These are phyloP conservation scores for Panicum virgatum DNA, from an alignment of 202 grass and related monocot genomes.

Conservation along the genomic window DNA sequence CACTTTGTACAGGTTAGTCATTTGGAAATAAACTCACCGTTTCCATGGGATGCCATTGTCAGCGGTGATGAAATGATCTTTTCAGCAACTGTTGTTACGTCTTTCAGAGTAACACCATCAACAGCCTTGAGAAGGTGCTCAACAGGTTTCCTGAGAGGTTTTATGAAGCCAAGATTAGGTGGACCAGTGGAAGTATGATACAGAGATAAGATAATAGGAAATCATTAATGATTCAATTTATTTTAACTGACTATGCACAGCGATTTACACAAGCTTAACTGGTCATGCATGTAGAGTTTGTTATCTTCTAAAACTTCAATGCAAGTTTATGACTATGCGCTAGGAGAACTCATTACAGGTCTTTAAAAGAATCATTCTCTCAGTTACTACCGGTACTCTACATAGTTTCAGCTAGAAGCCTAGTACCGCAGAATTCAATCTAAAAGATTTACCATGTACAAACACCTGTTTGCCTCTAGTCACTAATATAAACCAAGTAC, in stretches of 20 bases:
- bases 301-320: background rate
- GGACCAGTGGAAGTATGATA: background rate
- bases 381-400: background rate
- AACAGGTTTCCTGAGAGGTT: constrained; percentile 76
- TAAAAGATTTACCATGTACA: background rate
- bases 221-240: background rate
- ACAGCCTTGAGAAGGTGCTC: constrained; percentile 74
- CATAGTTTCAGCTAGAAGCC: background rate
- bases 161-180: constrained; percentile 10
- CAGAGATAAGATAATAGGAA: background rate
- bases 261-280: background rate
- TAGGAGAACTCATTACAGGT: constrained; percentile 1
- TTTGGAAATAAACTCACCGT: constrained; percentile 52
- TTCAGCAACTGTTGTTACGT: constrained; percentile 71
- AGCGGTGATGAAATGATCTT: constrained; percentile 81
- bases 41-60: constrained; percentile 94
- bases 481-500: background rate
- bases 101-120: constrained; percentile 78
- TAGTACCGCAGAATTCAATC: background rate
- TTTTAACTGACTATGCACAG: background rate
- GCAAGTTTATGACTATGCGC: background rate
- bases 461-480: constrained; percentile 10
- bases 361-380: background rate
- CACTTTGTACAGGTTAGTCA: constrained; percentile 1
- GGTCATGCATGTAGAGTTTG: background rate